Evolutionary conservation across 2,329 filamentous ascomycete genomes (phyloP).

Genomic region (Nannizziopsis barbatae): DNA sequence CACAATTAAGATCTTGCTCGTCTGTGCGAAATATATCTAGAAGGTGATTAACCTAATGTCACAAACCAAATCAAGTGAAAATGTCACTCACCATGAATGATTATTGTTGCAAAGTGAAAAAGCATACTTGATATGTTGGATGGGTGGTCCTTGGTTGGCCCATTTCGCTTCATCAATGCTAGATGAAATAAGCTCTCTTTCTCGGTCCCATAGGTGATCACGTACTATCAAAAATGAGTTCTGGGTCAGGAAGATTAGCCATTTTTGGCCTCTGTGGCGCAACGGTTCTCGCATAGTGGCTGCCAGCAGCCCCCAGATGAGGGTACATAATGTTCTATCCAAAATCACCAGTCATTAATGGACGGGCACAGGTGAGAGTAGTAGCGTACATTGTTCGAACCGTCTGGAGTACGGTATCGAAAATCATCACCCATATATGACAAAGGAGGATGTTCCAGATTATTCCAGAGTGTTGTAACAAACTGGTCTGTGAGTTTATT

Average conservation of each 20-base stretch:
- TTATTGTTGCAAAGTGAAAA: constrained; percentile 42
- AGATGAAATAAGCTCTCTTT: not conserved
- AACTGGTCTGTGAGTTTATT: constrained; percentile 20
- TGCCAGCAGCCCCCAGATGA: constrained; percentile 20
- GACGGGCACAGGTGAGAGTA: not conserved
- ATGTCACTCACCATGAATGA: constrained; percentile 36
- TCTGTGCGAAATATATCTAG: constrained; percentile 36
- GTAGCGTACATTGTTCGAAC: constrained; percentile 17
- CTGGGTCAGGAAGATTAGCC: constrained; percentile 19
- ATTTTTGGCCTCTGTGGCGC: constrained; percentile 13
- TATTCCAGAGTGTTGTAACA: constrained; percentile 25
- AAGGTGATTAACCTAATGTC: not conserved
- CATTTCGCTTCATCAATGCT: constrained; percentile 16
- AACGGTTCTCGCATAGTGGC: constrained; percentile 21
- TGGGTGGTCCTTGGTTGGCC: constrained; percentile 26
- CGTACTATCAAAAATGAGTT: constrained; percentile 20
- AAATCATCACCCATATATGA: constrained; percentile 24
- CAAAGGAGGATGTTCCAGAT: constrained; percentile 25
- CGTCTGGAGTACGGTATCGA: constrained; percentile 28
- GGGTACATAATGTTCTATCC: constrained; percentile 19
- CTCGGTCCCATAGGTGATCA: not conserved
- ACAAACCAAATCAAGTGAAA: not conserved
- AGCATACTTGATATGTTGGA: constrained; percentile 39
- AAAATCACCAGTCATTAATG: not conserved
- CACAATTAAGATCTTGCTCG: constrained; percentile 23